phyloP scores from a whole-genome alignment of 2,329 filamentous ascomycete species.

The Myriosclerotinia duriaeana region DNA sequence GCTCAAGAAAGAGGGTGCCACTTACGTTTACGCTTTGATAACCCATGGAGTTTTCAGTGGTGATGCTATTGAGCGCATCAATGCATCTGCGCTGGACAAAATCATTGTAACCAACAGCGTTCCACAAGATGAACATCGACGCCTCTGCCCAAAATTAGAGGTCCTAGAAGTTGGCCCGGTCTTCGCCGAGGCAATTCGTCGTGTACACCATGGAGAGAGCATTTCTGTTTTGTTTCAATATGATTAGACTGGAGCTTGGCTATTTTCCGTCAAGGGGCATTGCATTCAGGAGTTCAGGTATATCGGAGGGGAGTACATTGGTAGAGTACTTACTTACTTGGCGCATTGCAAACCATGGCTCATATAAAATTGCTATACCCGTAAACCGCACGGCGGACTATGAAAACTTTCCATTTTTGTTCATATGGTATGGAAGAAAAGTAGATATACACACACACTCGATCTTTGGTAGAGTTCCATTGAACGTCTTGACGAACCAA shows the following conservation, averaged over 20 bases:
- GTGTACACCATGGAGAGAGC: constrained; percentile 96
- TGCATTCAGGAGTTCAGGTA: constrained; percentile 16
- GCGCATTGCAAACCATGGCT: constrained; percentile 17
- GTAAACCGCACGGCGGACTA: constrained; percentile 21
- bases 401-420: constrained; percentile 17
- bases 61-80: constrained; percentile 91
- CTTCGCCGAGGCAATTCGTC: constrained; percentile 91
- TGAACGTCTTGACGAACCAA: constrained; percentile 22
- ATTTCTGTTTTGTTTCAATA: constrained; percentile 50
- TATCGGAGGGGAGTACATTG: constrained; percentile 18
- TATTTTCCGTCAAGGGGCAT: constrained; percentile 13
- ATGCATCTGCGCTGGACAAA: constrained; percentile 88
- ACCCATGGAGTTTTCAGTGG: constrained; percentile 95
- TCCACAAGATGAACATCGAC: constrained; percentile 78
- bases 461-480: constrained; percentile 22
- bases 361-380: constrained; percentile 23
- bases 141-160: constrained; percentile 81
- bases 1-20: constrained; percentile 94
- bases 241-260: constrained; percentile 22
- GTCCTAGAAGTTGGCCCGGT: constrained; percentile 88
- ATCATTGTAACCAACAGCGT: constrained; percentile 95
- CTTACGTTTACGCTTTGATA: constrained; percentile 83
- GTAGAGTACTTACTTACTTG: constrained; percentile 19
- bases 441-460: constrained; percentile 16
- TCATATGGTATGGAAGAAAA: constrained; percentile 16